These are phyloP conservation scores for Ceratocystis huliohia DNA, from an alignment of 2,329 filamentous ascomycete genomes.

Conservation along the genomic window DNA sequence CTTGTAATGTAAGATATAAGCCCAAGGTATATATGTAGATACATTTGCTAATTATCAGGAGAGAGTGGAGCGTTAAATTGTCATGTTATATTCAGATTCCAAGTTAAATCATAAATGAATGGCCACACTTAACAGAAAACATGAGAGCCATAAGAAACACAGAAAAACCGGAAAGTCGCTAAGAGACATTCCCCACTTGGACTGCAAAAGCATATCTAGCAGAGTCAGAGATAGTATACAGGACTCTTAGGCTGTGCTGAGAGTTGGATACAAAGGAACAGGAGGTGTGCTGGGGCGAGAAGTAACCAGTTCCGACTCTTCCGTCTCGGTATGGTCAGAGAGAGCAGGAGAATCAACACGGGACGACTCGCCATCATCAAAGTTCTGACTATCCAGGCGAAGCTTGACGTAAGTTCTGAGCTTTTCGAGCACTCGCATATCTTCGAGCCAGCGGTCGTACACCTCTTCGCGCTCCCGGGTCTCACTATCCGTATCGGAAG, in stretches of 20 bases:
- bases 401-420: constrained; percentile 46
- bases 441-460: constrained; percentile 53
- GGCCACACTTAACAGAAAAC: neutral
- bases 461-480: constrained; percentile 47
- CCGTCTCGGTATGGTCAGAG: neutral
- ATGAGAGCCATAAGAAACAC: neutral
- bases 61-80: neutral
- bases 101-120: neutral
- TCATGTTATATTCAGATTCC: neutral
- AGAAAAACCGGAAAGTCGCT: neutral
- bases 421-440: constrained; percentile 51
- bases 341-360: constrained; percentile 22
- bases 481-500: constrained; percentile 40
- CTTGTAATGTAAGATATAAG: no score
- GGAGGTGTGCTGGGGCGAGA: constrained; percentile 12
- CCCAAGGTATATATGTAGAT: no score
- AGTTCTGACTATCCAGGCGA: constrained; percentile 45
- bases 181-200: no score
- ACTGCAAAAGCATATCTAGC: neutral
- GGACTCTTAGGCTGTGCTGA: constrained; percentile 10
- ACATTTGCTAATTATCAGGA: no score
- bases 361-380: constrained; percentile 30
- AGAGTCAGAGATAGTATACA: neutral
- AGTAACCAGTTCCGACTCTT: constrained; percentile 15
- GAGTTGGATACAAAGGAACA: constrained; percentile 19